Evolutionary conservation across 805 yeast genomes (phyloP), one percentile per base, ranked within the genome.

Genomic region (Priceomyces melissophilus): DNA sequence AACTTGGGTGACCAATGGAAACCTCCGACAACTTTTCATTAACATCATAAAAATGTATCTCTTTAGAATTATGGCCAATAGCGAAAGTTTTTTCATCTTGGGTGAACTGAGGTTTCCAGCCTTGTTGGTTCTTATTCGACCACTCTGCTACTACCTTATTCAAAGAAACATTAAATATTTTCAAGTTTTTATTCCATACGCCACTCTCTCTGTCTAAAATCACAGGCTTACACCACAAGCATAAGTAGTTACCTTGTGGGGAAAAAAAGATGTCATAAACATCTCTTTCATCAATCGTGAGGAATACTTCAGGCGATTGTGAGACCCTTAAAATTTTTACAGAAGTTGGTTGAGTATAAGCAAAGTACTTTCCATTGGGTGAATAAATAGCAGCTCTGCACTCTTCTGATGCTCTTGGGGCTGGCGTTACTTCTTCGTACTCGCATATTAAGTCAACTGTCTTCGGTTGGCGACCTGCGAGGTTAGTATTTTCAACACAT

Each of bases 101-200:
- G 7, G 95, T 85, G 61, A 83, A 89, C 65, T 88, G 96, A n/a
- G 95, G 85, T 58, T 79, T 77, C 97, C 98, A 91, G 17, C 91
- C 91, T 47, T 80, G 78, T 68, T 91, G 97, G 38, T 81, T 80
- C 63, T 84, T 87, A 49, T 87, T 84, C 38, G 84, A 71, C 73
- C 84, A 89, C 48, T 80, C 75, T 44, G 75, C 76, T 38, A 79
- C 66, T 38, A 78, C 65, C 40, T 67, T 67, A 32, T 73, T 73
- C 17, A 68, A 65, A 32, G 52, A 53, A 37, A 84, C 65, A 49
- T 79, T 75, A 78, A 84, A 88, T 43, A 93, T 75, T 57, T 80
- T 79, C 48, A 91, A 87, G 63, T 93, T 93, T 47, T 87, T 80
- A 45, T 72, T 76, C 75, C 81, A 85, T 55, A 82, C 79, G 35